Base-by-base conservation (phyloP, 2,329 filamentous ascomycete genomes). In the Fusarium odoratissimum region DNA sequence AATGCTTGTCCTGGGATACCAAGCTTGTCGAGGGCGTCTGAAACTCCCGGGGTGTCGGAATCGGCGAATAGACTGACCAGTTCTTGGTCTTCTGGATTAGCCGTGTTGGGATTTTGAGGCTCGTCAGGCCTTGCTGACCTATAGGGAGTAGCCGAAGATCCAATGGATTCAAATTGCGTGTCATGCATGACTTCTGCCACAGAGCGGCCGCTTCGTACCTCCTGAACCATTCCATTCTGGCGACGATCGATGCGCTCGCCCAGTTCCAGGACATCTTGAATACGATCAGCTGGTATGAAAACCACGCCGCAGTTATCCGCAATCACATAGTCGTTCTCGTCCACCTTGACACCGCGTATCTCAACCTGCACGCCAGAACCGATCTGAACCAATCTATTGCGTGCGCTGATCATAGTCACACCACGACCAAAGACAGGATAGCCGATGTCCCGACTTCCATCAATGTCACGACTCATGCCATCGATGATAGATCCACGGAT, bases 21-120 rank as follows among this genome's bases (percentile, higher is more conserved):
- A 12, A 62, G 41, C 17, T 62, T 62, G 21, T 62, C 60, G 9
- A 62, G 60, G 17, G 60, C 60, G 11, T 62, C 60, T 8, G 60
- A 62, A 3, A 62, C 60, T 16, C 41, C 60, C 4, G 60, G 41
- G 4, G 60, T 62, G 9, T 62, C 60, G 4, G 41, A 19, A 7
- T 17, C 19, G 17, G 51, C 35, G 17, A 62, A 62, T 6, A 62
- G 49, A 3, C 33, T 41, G 5, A 58, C 28, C 10, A 62, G n/a
- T 17, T 62, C 60, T 33, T 58, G 41, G 17, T 62, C 60, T 28
- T 62, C 51, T 11, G 17, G 9, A 10, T 28, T 17, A 31, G 52
- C 12, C 9, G 38, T 12, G 8, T 61, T 61, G 11, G 30, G 48
- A 12, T 45, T 56, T 21, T n/a, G 25, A 21, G 4, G 6, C 6